A percentile compares a stretch with the other conserved stretches of the same genome.
These are phyloP conservation scores for Aspergillus cavernicola DNA, from an alignment of 495 filamentous ascomycete species.

Conservation along the genomic window DNA sequence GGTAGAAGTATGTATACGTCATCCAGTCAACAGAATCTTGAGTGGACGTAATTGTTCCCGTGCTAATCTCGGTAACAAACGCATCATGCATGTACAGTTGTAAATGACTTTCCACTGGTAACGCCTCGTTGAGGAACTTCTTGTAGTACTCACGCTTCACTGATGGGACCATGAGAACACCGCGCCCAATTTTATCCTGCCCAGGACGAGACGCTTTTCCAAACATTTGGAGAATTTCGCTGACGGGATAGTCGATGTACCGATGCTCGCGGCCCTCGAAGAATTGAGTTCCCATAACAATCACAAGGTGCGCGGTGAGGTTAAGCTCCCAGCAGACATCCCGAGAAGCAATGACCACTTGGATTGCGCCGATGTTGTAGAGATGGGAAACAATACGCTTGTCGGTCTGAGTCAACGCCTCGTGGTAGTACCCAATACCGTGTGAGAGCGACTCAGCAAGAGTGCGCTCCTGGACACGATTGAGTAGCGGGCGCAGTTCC, in stretches of 20 bases:
- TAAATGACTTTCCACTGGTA: constrained; percentile 93
- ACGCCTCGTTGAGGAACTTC: constrained; percentile 95
- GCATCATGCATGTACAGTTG: constrained; percentile 90
- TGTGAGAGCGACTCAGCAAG: constrained; percentile 90
- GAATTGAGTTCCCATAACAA: constrained; percentile 98
- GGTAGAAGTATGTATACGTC: constrained; percentile 98
- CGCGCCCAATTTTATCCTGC: constrained; percentile 76
- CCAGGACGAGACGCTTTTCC: constrained; percentile 81
- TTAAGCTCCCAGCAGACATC: constrained; percentile 97
- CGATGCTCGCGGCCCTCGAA: constrained; percentile 96
- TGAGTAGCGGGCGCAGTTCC: constrained; percentile 76
- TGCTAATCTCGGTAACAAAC: constrained; percentile 95
- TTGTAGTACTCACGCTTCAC: constrained; percentile 97
- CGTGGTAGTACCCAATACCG: constrained; percentile 96
- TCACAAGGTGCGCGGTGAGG: constrained; percentile 79
- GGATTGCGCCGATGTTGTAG: constrained; percentile 86
- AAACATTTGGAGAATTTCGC: constrained; percentile 99
- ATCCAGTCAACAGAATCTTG: constrained; percentile 99
- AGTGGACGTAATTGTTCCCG: constrained; percentile 85
- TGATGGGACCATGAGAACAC: constrained; percentile 89
- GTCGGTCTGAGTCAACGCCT: constrained; percentile 82
- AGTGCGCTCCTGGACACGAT: constrained; percentile 76
- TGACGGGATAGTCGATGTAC: constrained; percentile 94
- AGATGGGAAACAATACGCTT: constrained; percentile 91
- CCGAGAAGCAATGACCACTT: constrained; percentile 86